Base-by-base conservation (phyloP, 1,284 basidiomycete species). In the Sanghuangporus weigelae region DNA sequence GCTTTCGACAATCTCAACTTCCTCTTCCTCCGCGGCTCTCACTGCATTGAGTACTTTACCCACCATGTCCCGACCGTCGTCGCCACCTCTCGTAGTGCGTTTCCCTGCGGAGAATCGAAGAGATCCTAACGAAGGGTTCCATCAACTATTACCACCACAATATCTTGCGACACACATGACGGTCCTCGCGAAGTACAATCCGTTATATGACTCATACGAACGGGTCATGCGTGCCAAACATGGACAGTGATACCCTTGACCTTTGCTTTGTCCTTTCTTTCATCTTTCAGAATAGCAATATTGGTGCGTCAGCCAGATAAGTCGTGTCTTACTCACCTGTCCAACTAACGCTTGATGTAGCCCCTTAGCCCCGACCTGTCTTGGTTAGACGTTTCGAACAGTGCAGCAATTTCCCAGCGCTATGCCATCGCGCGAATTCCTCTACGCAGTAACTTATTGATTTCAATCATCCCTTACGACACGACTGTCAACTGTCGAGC, bases 121-220 rank as follows among this genome's bases (percentile, higher is more conserved):
- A 56, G 73, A 75, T 21, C 77, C 81, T 60, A 73, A 83, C 26
- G 86, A 89, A 69, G 75, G 73, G 35, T 81, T 86, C 8, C 89
- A 91, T 69, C 82, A 86, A 1, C 75, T 90, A 21, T 75, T 91
- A 12, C 89, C 89, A 0, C 80, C 82, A 8, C 88, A 88, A 50
- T 90, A 89, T 71, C 72, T 88, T 65, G 81, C 77, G 67, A 81
- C 85, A 60, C 89, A 92, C 66, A 76, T 89, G 71, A 87, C 86
- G 21, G 80, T 88, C 57, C 75, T 89, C 36, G 76, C 80, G 31
- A 79, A 84, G 71, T 79, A 85, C 57, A 84, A 81, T 60, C 87
- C 89, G 21, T 76, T 91, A 58, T 78, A 81, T 68, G 89, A 90
- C 71, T 84, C 86, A 26, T 86, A 85, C 69, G 87, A 89, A 63